These are phyloP conservation scores for Cymodocea nodosa DNA, from an alignment of 116 monocot species.

Conservation along the genomic window DNA sequence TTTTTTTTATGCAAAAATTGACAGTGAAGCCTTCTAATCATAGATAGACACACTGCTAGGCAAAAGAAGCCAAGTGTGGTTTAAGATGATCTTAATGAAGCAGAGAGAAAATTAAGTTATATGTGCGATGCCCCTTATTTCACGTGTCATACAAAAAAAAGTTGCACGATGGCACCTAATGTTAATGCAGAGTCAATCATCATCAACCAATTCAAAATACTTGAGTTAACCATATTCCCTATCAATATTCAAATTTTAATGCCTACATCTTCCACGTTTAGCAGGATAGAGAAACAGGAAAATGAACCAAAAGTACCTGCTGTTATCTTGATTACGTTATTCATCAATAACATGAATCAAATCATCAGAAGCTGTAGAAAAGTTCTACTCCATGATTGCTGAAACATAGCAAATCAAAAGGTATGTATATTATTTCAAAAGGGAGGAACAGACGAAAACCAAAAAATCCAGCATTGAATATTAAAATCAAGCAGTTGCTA, in stretches of 20 bases:
- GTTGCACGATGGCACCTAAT: too few relatives aligned
- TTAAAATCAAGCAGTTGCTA: not conserved
- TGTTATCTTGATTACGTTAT: conserved; percentile 6
- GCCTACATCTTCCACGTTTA: too few relatives aligned
- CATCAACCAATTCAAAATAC: too few relatives aligned
- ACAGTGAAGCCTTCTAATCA: not conserved
- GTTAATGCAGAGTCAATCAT: too few relatives aligned
- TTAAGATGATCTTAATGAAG: not conserved
- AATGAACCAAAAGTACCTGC: not conserved
- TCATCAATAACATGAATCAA: not conserved
- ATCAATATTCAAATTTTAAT: too few relatives aligned
- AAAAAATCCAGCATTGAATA: not conserved
- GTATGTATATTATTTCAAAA: conserved; percentile 8
- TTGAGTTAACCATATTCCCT: too few relatives aligned
- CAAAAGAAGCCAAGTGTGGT: not conserved
- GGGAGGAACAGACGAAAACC: conserved; percentile 3
- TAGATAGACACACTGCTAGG: not conserved
- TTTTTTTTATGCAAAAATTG: conserved; percentile 45
- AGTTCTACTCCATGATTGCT: not conserved
- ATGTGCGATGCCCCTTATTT: too few relatives aligned
- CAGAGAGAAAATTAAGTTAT: too few relatives aligned
- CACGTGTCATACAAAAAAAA: too few relatives aligned
- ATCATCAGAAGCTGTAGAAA: not conserved
- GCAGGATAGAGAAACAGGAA: not conserved
- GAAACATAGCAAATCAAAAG: not conserved